Conservation (phyloP, 2,329 filamentous ascomycete genomes). For the Reticulascus tulasneorum region DNA sequence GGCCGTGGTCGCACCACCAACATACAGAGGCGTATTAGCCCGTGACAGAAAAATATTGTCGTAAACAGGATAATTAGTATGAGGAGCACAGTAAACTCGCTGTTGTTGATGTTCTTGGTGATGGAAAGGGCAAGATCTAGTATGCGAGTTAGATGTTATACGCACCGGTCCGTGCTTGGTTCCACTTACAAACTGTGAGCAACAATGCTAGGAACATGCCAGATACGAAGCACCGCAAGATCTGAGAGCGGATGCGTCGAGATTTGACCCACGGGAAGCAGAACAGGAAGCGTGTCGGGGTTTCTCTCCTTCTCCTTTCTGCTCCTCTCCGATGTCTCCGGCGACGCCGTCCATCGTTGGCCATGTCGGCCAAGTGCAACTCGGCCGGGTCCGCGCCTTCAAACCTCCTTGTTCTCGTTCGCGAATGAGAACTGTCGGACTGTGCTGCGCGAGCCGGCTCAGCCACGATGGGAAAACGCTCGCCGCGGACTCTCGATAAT, state of each 20-base stretch:
- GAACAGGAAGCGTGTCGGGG: slow-evolving; percentile 43
- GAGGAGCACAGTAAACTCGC: slow-evolving; percentile 75
- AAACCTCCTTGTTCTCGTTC: slow-evolving; percentile 18
- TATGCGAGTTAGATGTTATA: not conserved
- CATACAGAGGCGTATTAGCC: slow-evolving; percentile 69
- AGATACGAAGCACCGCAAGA: slow-evolving; percentile 61
- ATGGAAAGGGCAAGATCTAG: slow-evolving; percentile 71
- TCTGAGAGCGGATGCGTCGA: slow-evolving; percentile 47
- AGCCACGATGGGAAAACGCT: slow-evolving; percentile 1
- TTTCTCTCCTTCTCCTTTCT: slow-evolving; percentile 16
- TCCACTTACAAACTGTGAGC: slow-evolving; percentile 61
- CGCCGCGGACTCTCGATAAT: slow-evolving; percentile 2
- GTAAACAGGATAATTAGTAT: slow-evolving; percentile 72
- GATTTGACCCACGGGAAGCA: slow-evolving; percentile 56
- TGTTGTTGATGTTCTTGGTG: slow-evolving; percentile 57
- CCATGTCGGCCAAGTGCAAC: slow-evolving; percentile 40
- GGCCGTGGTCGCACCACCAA: slow-evolving; percentile 47
- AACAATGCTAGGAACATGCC: slow-evolving; percentile 57
- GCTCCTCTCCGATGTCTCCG: slow-evolving; percentile 14
- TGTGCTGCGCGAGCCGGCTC: slow-evolving; percentile 6
- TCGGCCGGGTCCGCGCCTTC: slow-evolving; percentile 45
- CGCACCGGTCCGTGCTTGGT: not conserved
- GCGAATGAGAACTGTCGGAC: slow-evolving; percentile 4
- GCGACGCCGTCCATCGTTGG: slow-evolving; percentile 34
- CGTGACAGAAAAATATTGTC: slow-evolving; percentile 77